Percentiles rank a stretch among this genome's conserved stretches.
phyloP scores from a whole-genome alignment of 108 stramenopile species.

The Parmales sp. region DNA sequence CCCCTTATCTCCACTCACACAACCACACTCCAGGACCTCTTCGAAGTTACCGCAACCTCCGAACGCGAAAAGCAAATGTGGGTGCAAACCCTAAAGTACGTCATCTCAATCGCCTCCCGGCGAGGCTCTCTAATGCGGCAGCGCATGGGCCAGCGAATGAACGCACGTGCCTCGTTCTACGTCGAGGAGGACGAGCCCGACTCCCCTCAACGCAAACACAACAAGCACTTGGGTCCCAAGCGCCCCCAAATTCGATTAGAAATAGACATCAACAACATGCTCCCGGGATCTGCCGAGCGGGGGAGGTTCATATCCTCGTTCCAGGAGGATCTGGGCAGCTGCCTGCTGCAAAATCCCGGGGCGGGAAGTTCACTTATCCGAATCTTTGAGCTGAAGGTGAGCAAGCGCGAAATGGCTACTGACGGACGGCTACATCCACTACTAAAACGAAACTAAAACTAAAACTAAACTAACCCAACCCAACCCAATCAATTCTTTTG shows the following conservation, averaged over 20 bases:
- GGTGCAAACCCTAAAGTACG: conserved; percentile 3
- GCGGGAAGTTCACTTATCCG: background rate
- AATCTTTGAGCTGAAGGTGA: background rate
- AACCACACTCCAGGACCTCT: no score
- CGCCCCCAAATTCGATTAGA: background rate
- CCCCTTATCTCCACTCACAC: no score
- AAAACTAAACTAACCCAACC: no score
- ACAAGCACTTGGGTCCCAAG: background rate
- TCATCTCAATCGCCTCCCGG: background rate
- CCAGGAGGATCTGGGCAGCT: background rate
- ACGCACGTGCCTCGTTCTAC: background rate
- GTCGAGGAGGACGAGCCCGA: background rate
- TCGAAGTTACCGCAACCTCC: background rate
- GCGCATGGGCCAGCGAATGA: background rate
- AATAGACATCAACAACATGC: background rate
- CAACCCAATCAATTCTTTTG: no score
- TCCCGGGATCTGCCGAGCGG: background rate
- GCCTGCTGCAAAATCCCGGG: background rate
- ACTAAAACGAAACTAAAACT: no score
- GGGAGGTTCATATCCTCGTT: background rate
- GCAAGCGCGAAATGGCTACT: no score
- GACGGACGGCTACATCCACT: no score
- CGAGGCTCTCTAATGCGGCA: background rate
- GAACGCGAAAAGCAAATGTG: conserved; percentile 5
- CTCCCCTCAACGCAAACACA: background rate